These are phyloP conservation scores for Phytopythium montanum DNA, from an alignment of 352 stramenopile species.

Conservation along the genomic window DNA sequence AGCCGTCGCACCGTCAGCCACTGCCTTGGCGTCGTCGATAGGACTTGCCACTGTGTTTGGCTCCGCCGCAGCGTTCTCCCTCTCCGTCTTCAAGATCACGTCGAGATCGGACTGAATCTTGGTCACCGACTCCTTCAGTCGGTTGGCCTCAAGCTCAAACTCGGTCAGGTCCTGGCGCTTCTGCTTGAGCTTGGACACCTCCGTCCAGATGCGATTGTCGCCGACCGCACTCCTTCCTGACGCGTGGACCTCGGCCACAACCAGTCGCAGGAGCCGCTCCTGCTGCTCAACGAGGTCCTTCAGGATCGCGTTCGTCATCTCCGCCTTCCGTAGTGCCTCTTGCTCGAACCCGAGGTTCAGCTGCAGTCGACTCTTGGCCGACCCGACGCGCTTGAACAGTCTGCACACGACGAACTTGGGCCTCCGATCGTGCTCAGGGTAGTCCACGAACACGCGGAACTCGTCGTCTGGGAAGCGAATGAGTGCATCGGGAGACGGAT, in stretches of 20 bases:
- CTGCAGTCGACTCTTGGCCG: slow-evolving; percentile 16
- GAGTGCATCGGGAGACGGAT: slow-evolving; percentile 41
- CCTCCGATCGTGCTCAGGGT: slow-evolving; percentile 8
- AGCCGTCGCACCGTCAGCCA: not conserved
- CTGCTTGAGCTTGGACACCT: slow-evolving; percentile 43
- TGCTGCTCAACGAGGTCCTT: slow-evolving; percentile 36
- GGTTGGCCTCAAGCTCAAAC: slow-evolving; percentile 27
- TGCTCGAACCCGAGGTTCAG: slow-evolving; percentile 15
- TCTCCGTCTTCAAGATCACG: not conserved
- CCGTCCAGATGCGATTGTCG: slow-evolving; percentile 20
- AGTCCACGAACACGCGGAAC: slow-evolving; percentile 39
- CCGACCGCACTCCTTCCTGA: slow-evolving; percentile 16
- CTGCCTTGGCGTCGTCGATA: not conserved
- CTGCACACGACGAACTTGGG: slow-evolving; percentile 41
- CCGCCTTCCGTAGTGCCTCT: slow-evolving; percentile 19
- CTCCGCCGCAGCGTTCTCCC: not conserved
- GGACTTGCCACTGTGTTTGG: not conserved
- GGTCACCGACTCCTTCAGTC: slow-evolving; percentile 3
- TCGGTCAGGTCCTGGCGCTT: slow-evolving; percentile 33
- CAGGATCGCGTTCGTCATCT: slow-evolving; percentile 24
- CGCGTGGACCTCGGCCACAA: slow-evolving; percentile 23
- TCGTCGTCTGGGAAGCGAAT: slow-evolving; percentile 39
- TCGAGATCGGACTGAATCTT: slow-evolving; percentile 15
- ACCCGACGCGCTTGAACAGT: slow-evolving; percentile 49
- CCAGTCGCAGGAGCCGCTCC: slow-evolving; percentile 25